Evolutionary conservation across 1,139 yeast genomes (phyloP), one percentile per base, ranked within the genome.

Genomic region (Geotrichum citri-aurantii): DNA sequence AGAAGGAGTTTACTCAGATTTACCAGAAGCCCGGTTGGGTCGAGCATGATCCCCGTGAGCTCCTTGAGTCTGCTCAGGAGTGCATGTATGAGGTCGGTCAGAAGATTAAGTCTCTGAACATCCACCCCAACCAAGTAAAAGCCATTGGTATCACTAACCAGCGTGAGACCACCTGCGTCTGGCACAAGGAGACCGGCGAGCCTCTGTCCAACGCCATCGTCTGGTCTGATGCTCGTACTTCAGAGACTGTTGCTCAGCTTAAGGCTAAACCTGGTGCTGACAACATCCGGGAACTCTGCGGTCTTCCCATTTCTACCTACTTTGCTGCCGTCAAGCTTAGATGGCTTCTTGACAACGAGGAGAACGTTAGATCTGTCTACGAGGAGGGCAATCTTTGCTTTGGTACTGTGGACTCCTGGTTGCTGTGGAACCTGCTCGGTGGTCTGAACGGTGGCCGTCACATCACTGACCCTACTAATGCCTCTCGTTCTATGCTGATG

Each of bases 341-440:
- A 67, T 92, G 98, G 98, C 77, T 92, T 64, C 77, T 91, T 64
- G 95, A 92, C 70, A 88, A 92, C 71, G 86, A 85, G 66, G 83
- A 82, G 52, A 77, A 74, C n/a, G 88, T 88, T 54, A 76, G 81
- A 64, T 82, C 82, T 54, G 85, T 86, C 61, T 89, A 90, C 72
- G 91, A 88, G 61, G 67, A 69, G 37, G 95, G 92, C 56, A 88
- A 86, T 62, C 79, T 92, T 69, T 86, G 89, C 86, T 91, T 92
- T 71, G 97, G 97, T 60, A 92, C 98, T 47, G 88, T 92, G 58
- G 98, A 92, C 74, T 85, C 96, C 42, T 92, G 98, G 98, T 81
- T 92, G 67, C 84, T 92, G 64, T 90, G 88, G 75, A 88, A 90
- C 69, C 77, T 92, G 72, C 88, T 97, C 48, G 83, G 83, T 64